Percentiles rank a stretch among this genome's conserved stretches.
These are phyloP conservation scores for Phytopythium vexans DNA, from an alignment of 352 stramenopile species.

Conservation along the genomic window DNA sequence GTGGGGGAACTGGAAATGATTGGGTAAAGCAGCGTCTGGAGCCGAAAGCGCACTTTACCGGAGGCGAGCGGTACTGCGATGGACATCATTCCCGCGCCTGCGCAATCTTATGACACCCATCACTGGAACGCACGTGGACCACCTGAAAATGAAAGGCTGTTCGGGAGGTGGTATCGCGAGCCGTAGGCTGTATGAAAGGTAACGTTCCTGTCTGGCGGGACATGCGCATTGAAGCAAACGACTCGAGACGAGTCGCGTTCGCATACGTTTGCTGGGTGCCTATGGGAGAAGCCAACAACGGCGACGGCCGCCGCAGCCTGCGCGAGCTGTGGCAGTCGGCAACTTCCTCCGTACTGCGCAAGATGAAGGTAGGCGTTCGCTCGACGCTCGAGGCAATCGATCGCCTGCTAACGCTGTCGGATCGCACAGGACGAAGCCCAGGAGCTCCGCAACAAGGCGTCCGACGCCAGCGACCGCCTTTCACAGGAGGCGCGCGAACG, in stretches of 20 bases:
- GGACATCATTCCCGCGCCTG: background rate
- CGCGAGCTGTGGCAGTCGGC: conserved; percentile 3
- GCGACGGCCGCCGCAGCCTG: background rate
- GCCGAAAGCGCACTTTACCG: background rate
- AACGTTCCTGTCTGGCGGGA: background rate
- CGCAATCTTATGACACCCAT: conserved; percentile 1
- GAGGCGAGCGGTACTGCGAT: background rate
- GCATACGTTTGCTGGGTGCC: too few species aligned
- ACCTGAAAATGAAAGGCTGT: background rate
- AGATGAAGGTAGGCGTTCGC: background rate
- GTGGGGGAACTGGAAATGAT: conserved; percentile 9
- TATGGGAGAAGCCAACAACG: too few species aligned
- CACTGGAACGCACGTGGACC: conserved; percentile 1
- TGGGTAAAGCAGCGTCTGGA: background rate
- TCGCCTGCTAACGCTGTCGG: too few species aligned
- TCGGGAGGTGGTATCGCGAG: background rate
- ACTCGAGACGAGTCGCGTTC: background rate
- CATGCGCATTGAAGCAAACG: background rate
- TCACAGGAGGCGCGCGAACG: conserved; percentile 13
- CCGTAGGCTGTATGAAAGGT: background rate
- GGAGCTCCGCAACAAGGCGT: conserved; percentile 19
- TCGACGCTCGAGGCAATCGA: too few species aligned
- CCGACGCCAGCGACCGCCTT: conserved; percentile 10
- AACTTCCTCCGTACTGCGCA: background rate
- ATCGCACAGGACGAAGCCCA: conserved; percentile 14